phyloP scores from a whole-genome alignment of 2,329 filamentous ascomycete species.

The Pestalotiopsis sp. region DNA sequence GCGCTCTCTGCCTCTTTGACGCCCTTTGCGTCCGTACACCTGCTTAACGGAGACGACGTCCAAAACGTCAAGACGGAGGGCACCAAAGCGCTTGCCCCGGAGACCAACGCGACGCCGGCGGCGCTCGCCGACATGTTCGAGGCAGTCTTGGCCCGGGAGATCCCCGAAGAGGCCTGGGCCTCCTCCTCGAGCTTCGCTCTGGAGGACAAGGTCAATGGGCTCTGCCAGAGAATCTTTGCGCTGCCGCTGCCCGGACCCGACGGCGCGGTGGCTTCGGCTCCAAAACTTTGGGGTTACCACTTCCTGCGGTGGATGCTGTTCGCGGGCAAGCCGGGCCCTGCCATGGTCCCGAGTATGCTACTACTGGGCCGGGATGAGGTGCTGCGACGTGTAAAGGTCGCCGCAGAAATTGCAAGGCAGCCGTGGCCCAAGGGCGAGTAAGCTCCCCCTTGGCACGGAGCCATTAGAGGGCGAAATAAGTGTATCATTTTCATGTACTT shows the following conservation, averaged over 20 bases:
- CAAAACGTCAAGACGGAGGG: neutral
- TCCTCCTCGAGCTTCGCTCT: neutral
- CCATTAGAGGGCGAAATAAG: neutral
- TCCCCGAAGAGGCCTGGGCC: slow-evolving; percentile 23
- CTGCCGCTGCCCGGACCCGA: slow-evolving; percentile 3
- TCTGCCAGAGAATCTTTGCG: slow-evolving; percentile 23
- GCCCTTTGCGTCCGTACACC: neutral
- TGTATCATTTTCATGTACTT: neutral
- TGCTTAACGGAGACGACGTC: neutral
- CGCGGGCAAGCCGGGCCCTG: slow-evolving; percentile 25
- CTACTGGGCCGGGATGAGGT: slow-evolving; percentile 29
- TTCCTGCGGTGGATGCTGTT: slow-evolving; percentile 31
- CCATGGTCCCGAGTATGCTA: slow-evolving; percentile 24
- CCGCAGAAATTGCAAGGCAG: slow-evolving; percentile 19
- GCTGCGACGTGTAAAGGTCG: slow-evolving; percentile 23
- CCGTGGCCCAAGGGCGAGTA: neutral
- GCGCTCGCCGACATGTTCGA: slow-evolving; percentile 19
- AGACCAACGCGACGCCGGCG: slow-evolving; percentile 4
- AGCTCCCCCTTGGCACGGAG: neutral
- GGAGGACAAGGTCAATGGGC: slow-evolving; percentile 10
- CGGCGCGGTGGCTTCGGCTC: neutral
- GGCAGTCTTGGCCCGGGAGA: slow-evolving; percentile 14
- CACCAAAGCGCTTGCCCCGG: neutral
- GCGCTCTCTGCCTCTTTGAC: neutral
- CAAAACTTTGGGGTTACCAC: slow-evolving; percentile 26